Evolutionary conservation across 176 grass and related monocot genomes (phyloP), one percentile per base, ranked within the genome.

Genomic region (Saccharum officinarum): DNA sequence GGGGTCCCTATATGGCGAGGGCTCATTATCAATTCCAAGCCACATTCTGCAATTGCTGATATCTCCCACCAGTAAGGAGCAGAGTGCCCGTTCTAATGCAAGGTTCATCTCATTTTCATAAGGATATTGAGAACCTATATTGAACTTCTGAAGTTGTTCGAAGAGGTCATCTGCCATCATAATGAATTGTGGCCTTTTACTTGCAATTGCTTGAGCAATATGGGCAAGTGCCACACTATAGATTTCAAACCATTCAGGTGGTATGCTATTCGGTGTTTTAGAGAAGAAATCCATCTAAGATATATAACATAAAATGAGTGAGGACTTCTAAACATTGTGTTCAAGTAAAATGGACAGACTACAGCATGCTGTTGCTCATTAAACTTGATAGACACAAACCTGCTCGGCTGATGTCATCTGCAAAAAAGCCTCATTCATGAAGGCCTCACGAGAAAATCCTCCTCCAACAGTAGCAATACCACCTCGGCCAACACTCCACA

Each of bases 191-290:
- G 97, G 97, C 50, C 80, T 87, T 88, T 92, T 99, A 88, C 82
- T 85, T 55, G 84, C 76, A 83, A 96, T 91, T 76, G 93, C 93
- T 86, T 96, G 93, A 85, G 93, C 92, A 71, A 99, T 82, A 86
- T 96, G 91, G 46, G 97, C 93, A 37, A 99, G 93, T 55, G 94
- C 93, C 65, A 96, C 94, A 22, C 90, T 95, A 52, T 96, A 96
- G 71, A 92, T 89, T 92, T 99, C 93, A 62, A 92, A 99, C 83
- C 88, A 88, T 84, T 99, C 97, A 30, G 97, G 89, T 4, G 88
- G 90, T 88, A 99, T 91, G 88, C 92, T 94, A 84, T 89, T 99
- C 1, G 97, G 97, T 84, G 93, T 90, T 91, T 91, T 88, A 22
- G 81, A 88, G 80, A 92, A 99, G 63, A 96, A 88, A 72, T 99